Base-by-base conservation (phyloP, 164 flowering plant genomes). In the Kalanchoe fedtschenkoi region DNA sequence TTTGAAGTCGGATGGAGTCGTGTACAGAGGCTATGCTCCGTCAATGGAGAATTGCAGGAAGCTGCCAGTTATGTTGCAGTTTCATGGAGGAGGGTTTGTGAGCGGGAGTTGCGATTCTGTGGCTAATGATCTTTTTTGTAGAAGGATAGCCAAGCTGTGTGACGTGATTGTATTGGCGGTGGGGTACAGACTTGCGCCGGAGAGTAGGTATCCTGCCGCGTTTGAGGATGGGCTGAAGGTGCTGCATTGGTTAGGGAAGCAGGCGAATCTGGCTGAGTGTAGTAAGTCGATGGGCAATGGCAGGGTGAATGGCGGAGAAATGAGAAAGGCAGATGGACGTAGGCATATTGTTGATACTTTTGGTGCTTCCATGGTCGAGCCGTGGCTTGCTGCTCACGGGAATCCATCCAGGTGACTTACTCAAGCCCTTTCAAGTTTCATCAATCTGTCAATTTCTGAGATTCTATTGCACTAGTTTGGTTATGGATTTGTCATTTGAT, bases 341-440 rank as follows among this genome's bases (percentile, higher is more conserved):
- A 43, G 85, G 68, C 87, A 83, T 62, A 72, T 88, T 43, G 82
- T 76, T 0, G 97, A 95, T 73, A 69, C 86, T 0, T 91, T 95
- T 64, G 99, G 99, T 32, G 84, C 95, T 0, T 91, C 97, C 0
- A 77, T 91, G 95, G 91, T 95, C 28, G 99, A 95, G 73, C 97
- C 99, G 3, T 95, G 99, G 99, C 67, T 95, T 73, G 97, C 99
- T 63, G 88, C 91, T 53, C 99, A 95, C 78, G 99, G 87, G 5
- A 93, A 95, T 80, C 97, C 96, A 1, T 76, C 97, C 34, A 95
- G 99, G 99, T 91, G 42, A 30, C 21, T 32, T 44, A 38, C 39
- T 6, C 34, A 30, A 22, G 33, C 19, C 22, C 47, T 37, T 35
- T 15, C n/a, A n/a, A n/a, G n/a, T n/a, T n/a, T n/a, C n/a, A n/a